phyloP scores from a whole-genome alignment of 495 filamentous ascomycete genomes.

The Neurospora sublineolata region DNA sequence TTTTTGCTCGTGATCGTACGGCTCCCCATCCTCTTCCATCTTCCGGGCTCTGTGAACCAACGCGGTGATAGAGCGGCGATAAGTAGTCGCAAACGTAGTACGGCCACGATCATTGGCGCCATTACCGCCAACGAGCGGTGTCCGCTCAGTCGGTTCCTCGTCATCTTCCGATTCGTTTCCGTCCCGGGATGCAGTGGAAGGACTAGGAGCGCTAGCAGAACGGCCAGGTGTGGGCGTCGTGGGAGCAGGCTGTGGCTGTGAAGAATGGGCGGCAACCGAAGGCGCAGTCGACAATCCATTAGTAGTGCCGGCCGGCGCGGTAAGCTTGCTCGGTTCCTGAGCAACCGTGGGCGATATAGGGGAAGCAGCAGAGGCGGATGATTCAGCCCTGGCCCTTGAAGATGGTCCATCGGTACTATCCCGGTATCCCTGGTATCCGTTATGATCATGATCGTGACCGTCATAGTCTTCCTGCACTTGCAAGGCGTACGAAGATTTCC shows the following conservation, averaged over 20 bases:
- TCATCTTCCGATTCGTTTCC: constrained; percentile 34
- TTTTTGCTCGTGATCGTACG: constrained; percentile 69
- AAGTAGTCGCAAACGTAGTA: constrained; percentile 66
- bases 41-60: constrained; percentile 23
- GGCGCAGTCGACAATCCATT: not conserved
- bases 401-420: not conserved
- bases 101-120: constrained; percentile 32
- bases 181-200: constrained; percentile 8
- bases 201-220: not conserved
- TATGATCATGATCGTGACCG: constrained; percentile 21
- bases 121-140: constrained; percentile 53
- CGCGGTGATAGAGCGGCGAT: constrained; percentile 35
- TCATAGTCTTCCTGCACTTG: constrained; percentile 37
- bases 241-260: not conserved
- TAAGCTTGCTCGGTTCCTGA: not conserved
- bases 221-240: not conserved
- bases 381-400: not conserved
- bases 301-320: not conserved
- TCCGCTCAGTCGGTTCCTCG: constrained; percentile 61
- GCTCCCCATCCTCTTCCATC: constrained; percentile 16
- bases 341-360: not conserved
- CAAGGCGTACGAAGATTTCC: constrained; percentile 52
- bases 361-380: not conserved
- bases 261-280: not conserved
- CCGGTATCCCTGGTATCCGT: constrained; percentile 1